Base-by-base conservation (phyloP, 106 monocot genomes). In the Ottelia alismoides region DNA sequence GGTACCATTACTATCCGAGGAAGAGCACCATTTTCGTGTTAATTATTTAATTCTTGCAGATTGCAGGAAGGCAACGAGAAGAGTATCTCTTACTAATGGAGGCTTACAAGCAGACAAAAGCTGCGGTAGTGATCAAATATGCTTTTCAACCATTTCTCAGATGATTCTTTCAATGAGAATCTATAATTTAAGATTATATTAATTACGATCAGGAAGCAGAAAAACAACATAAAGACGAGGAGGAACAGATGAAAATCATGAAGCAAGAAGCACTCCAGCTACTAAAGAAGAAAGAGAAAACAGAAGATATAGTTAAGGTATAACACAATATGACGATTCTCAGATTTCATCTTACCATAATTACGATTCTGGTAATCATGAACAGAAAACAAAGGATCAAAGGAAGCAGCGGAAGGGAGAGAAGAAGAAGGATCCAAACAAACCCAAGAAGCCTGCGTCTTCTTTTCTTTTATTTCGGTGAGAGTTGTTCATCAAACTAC, bases 211-310 rank as follows among this genome's bases (percentile, higher is more conserved):
- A 92, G 92, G 93, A 93, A 78, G 72, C 73, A 52, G 65, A 50
- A 2, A 62, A 14, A 22, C 25, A 65, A 10, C 75, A 81, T 61
- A 84, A 78, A 46, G 87, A 83, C 62, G 83, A 81, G 55, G 72
- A 78, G 28, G 80, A 80, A 23, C 83, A 81, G 51, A 73, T 54
- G 61, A 93, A 87, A 59, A 43, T 84, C 45, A 20, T 87, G 66
- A 87, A 88, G 61, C 93, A 93, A 35, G 93, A 93, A 65, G 87
- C 93, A n/a, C 83, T 88, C 28, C 93, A 88, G 67, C 25, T 93
- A 68, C 83, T 88, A 24, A 93, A 93, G 73, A 93, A 88, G 65
- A 88, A 88, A 71, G 87, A 93, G 68, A 93, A 81, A 56, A 81
- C 80, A 25, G 84, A 84, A 2, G 78, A 73, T 45, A 87, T 93